Percentiles rank a stretch among this genome's conserved stretches.
Evolutionary conservation across 1,139 yeast genomes (phyloP).

Genomic region (Eremothecium gossypii): DNA sequence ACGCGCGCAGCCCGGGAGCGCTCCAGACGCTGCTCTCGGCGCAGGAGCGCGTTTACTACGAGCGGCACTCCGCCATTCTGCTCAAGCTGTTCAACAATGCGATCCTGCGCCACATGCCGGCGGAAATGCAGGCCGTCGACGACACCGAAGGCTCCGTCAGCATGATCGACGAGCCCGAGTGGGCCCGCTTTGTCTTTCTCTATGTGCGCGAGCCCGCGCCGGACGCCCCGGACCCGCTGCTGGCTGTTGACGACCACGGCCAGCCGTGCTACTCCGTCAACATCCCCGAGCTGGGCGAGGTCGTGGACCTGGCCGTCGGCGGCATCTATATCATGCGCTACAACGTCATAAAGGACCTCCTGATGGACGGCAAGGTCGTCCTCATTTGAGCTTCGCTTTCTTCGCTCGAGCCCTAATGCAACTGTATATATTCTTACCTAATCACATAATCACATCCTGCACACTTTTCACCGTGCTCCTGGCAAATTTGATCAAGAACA

Average conservation of each 20-base stretch:
- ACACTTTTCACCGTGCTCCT: too few species aligned
- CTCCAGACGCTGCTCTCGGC: constrained; percentile 36
- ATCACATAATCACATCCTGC: too few species aligned
- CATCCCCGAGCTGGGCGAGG: constrained; percentile 37
- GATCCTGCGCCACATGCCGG: constrained; percentile 62
- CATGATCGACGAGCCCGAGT: constrained; percentile 74
- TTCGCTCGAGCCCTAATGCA: too few species aligned
- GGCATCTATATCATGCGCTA: constrained; percentile 75
- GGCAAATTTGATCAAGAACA: too few species aligned
- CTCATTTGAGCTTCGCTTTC: constrained; percentile 14
- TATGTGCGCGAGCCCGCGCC: constrained; percentile 36
- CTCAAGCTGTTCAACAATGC: constrained; percentile 58
- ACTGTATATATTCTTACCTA: too few species aligned
- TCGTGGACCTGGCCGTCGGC: constrained; percentile 50
- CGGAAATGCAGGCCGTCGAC: constrained; percentile 58
- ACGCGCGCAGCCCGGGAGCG: constrained; percentile 14
- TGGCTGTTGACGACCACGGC: constrained; percentile 22
- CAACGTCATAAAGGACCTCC: constrained; percentile 30
- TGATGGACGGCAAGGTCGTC: constrained; percentile 22
- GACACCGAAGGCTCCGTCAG: constrained; percentile 68
- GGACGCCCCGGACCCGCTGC: constrained; percentile 29
- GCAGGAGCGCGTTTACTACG: constrained; percentile 58
- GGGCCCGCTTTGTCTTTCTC: constrained; percentile 67
- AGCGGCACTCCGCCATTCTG: constrained; percentile 53
- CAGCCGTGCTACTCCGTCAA: constrained; percentile 24